Evolutionary conservation across 2,329 filamentous ascomycete species (phyloP), one percentile per base, ranked within the genome.

Genomic region (Cadophora sp.): DNA sequence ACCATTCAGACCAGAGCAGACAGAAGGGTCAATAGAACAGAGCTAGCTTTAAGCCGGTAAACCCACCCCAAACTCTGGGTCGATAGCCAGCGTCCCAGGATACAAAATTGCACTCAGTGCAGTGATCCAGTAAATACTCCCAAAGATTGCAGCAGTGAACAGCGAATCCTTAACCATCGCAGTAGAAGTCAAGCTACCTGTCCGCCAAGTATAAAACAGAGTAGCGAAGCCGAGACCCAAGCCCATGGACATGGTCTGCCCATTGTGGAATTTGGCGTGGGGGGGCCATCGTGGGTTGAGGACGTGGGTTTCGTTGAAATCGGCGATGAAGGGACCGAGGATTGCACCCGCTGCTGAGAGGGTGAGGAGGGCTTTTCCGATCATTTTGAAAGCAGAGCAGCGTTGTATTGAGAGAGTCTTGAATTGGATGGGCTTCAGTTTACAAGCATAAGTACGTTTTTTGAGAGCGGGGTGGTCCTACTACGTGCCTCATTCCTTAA

Each of bases 191-290:
- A 34, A 46, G 1, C 58, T 48, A 16, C 24, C 29, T 0, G 60
- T 63, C 26, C 75, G 72, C 67, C 73, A 80, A 5, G 77, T 72
- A 63, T 79, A 81, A 70, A 80, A 84, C 0, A 81, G 66, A 9
- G 78, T 80, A 1, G 76, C 65, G 5, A 79, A 62, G n/a, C 80
- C 79, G 11, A 84, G 77, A 12, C 78, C 66, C 0, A 83, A 71
- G 0, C 82, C 82, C 60, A 83, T 79, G 1, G 79, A 79, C 83
- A 86, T 84, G 9, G 83, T 85, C 73, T 86, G 84, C 5, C 82
- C 83, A 71, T 85, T 85, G 77, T 86, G 83, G 77, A 85, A 86
- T 66, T 80, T 80, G 6, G 83, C 83, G 73, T 86, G 83, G 0
- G 82, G 82, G 1, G 82, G 80, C 83, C 83, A 86, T 62, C 75